Evolutionary conservation across 2,329 filamentous ascomycete species (phyloP), one percentile per base, ranked within the genome.

Genomic region (Aspergillus sergii): DNA sequence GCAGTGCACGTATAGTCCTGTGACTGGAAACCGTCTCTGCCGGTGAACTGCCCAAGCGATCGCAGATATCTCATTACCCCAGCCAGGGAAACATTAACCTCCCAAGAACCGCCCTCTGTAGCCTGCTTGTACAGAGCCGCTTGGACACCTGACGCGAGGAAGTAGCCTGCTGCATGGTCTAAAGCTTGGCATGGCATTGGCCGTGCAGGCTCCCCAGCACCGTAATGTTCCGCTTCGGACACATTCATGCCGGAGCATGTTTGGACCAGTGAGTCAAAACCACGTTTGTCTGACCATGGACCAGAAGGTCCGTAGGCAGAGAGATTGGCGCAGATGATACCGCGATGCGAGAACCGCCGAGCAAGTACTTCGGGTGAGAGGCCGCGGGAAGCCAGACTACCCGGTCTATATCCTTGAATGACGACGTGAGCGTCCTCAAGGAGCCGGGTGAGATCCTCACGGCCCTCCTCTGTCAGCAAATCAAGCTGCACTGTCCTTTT

Each of bases 201-300:
- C 1, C 79, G 78, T 0, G 82, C 80, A 0, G 74, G 60, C 54
- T 82, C 80, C 0, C 77, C 78, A 0, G 69, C 63, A 3, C 76
- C 80, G 26, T 71, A 80, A 53, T 81, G 78, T 60, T 82, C 77
- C 0, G 85, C 85, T 67, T 88, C 85, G 0, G 83, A 83, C 1
- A 85, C 76, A 51, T 87, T 87, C 71, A 87, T 81, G 0, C 85
- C 86, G 0, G 83, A 81, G 60, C 81, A 84, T 9, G 85, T 85
- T 71, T 88, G 85, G 0, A 85, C 81, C 4, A 85, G 75, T 0
- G 84, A 86, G 65, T 88, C 86, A 59, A 85, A 88, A 0, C 86
- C 85, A 2, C 86, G 76, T 2, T 81, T 74, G 0, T 68, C 61
- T 0, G 71, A 65, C 83, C 83, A 85, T 0, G 82, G 82, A 0